Conservation (phyloP, 495 filamentous ascomycete genomes). For the Aspergillus campestris region DNA sequence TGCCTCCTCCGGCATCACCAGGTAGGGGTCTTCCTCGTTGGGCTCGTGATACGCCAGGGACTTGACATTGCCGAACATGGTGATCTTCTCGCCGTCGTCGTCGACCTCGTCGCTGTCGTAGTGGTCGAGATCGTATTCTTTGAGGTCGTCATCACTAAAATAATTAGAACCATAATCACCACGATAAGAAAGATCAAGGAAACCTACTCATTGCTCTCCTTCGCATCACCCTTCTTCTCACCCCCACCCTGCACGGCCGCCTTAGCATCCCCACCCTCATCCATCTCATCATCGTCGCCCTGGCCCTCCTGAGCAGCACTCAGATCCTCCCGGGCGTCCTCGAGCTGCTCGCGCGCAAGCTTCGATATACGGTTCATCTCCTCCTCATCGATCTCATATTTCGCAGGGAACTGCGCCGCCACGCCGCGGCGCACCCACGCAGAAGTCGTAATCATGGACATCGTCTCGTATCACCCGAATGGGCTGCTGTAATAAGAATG, state of each 20-base stretch:
- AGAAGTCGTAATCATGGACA: constrained; percentile 92
- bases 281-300: constrained; percentile 26
- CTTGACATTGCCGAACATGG: constrained; percentile 92
- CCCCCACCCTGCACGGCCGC: constrained; percentile 25
- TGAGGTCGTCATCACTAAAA: constrained; percentile 67
- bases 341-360: constrained; percentile 82
- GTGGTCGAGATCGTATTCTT: constrained; percentile 91
- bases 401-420: constrained; percentile 82
- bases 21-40: constrained; percentile 91
- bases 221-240: constrained; percentile 19
- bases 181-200: not conserved
- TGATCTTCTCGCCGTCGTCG: constrained; percentile 60
- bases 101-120: constrained; percentile 78
- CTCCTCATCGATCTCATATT: constrained; percentile 85
- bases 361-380: constrained; percentile 86
- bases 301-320: constrained; percentile 49
- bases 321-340: constrained; percentile 84
- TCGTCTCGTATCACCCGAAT: constrained; percentile 15
- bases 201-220: constrained; percentile 11
- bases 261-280: constrained; percentile 21
- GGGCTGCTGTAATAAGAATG: too few relatives aligned
- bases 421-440: constrained; percentile 92
- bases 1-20: constrained; percentile 66
- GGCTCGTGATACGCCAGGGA: constrained; percentile 87
- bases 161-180: not conserved